Base-by-base conservation (phyloP, 2,329 filamentous ascomycete species). In the Trichoderma afroharzianum region DNA sequence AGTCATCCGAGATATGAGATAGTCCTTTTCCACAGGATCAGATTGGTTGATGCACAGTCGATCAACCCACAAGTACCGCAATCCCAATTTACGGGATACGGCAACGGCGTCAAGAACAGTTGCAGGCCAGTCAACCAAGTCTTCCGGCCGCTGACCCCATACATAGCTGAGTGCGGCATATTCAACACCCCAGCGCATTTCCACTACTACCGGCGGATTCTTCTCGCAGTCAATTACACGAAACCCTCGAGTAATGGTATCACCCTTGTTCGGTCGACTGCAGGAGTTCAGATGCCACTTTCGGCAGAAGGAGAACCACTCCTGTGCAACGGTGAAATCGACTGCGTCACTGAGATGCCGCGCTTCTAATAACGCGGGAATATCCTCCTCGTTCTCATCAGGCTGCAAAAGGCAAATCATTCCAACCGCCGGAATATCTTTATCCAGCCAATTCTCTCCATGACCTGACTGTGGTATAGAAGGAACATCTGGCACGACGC, bases 131-230 rank as follows among this genome's bases (percentile, higher is more conserved):
- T 74, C 63, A 21, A 71, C 53, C 50, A 66, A 21, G 24, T 71
- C 69, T 21, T 66, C 62, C 9, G 33, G 26, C 4, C 61, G 47
- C 30, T 58, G 61, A 21, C 82, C 82, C 78, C 82, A 83, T 33
- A 85, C 83, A 73, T 85, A 85, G 76, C 83, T 85, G 21, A 85
- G 78, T 14, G 83, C 81, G 3, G 83, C 74, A 61, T 85, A 85
- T 28, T 55, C 50, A 21, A 59, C 55, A 14, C 69, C 69, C 69
- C 61, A 66, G 14, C 50, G 26, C 26, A 53, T 57, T 21, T 28
- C 26, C 6, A 66, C 43, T 11, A 66, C 69, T 11, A 26, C 18
- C 12, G 69, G 62, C 6, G 62, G 32, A 15, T 66, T 28, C 30
- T 21, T 33, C 26, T 57, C 53, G 30, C 61, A 71, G 15, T 71